Evolutionary conservation across 2,329 filamentous ascomycete genomes (phyloP).

Genomic region (Lasiodiplodia sp.): DNA sequence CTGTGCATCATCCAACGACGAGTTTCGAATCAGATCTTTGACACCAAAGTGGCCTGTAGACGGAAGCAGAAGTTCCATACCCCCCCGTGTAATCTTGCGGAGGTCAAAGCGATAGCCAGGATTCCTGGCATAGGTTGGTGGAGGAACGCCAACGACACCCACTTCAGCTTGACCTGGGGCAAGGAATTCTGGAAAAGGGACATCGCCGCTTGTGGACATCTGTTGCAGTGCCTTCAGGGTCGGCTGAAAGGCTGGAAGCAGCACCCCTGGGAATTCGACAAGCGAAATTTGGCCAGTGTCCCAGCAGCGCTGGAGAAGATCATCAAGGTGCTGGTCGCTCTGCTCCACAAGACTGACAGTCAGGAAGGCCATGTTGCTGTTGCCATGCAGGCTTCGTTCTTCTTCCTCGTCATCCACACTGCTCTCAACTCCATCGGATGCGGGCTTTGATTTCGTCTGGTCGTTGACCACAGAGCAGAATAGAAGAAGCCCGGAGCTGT

Average conservation of each 20-base stretch:
- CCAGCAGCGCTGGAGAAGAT: slow-evolving; percentile 32
- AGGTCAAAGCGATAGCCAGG: slow-evolving; percentile 38
- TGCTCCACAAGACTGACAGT: slow-evolving; percentile 35
- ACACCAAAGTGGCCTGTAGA: slow-evolving; percentile 29
- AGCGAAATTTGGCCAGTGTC: slow-evolving; percentile 34
- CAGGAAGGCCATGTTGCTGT: slow-evolving; percentile 32
- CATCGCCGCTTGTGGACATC: slow-evolving; percentile 39
- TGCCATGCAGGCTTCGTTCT: slow-evolving; percentile 31
- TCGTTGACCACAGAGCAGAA: slow-evolving; percentile 38
- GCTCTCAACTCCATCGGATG: background rate
- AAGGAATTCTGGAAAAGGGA: slow-evolving; percentile 42
- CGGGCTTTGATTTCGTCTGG: slow-evolving; percentile 21
- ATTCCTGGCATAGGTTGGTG: slow-evolving; percentile 39
- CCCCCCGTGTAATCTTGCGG: slow-evolving; percentile 28
- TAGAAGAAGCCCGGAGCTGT: slow-evolving; percentile 37
- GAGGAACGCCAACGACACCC: slow-evolving; percentile 32
- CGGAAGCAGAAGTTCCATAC: slow-evolving; percentile 30
- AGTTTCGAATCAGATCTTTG: slow-evolving; percentile 32
- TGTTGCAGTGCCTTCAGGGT: slow-evolving; percentile 35
- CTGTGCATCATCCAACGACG: slow-evolving; percentile 59
- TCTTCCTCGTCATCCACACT: slow-evolving; percentile 10
- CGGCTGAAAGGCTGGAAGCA: slow-evolving; percentile 43
- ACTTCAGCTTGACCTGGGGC: slow-evolving; percentile 33
- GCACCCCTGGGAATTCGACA: slow-evolving; percentile 40
- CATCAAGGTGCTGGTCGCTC: slow-evolving; percentile 30